Conservation (phyloP, 129 eudicot species). For the Artemisia tridentata region DNA sequence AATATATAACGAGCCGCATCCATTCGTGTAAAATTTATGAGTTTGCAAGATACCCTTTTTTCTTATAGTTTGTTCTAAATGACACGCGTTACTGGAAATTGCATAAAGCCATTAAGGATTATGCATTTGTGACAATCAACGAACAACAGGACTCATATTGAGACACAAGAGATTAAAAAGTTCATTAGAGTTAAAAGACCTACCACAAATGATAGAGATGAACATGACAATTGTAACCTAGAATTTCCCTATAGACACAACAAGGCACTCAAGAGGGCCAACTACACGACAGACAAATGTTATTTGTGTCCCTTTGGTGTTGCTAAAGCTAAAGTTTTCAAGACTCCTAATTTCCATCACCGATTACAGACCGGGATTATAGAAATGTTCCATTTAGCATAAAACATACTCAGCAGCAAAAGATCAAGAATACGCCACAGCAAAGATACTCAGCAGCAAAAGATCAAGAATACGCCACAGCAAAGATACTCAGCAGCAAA, state of each 20-base stretch:
- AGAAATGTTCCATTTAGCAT: slow-evolving; percentile 28
- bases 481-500: slow-evolving; percentile 26
- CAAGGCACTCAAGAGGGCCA: slow-evolving; percentile 14
- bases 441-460: slow-evolving; percentile 26
- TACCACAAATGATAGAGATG: slow-evolving; percentile 34
- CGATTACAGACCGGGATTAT: slow-evolving; percentile 29
- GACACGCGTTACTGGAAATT: background rate
- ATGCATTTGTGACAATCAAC: background rate
- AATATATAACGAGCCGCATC: background rate
- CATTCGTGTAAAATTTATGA: background rate
- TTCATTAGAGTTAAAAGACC: background rate
- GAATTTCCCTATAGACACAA: slow-evolving; percentile 27
- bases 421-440: slow-evolving; percentile 16
- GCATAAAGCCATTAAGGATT: background rate
- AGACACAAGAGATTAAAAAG: slow-evolving; percentile 19
- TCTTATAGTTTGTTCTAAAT: background rate
- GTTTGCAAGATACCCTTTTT: background rate
- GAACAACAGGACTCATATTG: background rate
- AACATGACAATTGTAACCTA: slow-evolving; percentile 40
- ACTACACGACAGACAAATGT: slow-evolving; percentile 19
- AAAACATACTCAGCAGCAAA: slow-evolving; percentile 27
- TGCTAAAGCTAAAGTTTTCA: slow-evolving; percentile 25
- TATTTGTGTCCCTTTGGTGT: slow-evolving; percentile 18
- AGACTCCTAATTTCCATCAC: slow-evolving; percentile 38
- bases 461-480: slow-evolving; percentile 14